A percentile compares a stretch with the other conserved stretches of the same genome.
Evolutionary conservation across 2,329 filamentous ascomycete species (phyloP).

Genomic region (Seiridium cupressi): DNA sequence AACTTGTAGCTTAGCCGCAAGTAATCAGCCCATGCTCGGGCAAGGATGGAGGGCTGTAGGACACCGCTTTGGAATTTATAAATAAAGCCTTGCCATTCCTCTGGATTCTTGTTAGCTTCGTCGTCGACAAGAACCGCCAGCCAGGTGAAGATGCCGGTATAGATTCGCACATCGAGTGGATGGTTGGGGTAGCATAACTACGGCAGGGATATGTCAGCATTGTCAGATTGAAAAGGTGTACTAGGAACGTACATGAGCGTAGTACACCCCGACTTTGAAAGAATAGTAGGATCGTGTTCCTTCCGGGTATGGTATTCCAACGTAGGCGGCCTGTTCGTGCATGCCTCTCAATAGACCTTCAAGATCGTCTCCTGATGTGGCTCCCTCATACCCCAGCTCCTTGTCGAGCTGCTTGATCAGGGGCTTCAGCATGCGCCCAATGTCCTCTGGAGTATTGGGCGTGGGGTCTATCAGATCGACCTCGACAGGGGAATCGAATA

Average conservation of each 20-base stretch:
- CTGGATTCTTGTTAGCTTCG: constrained; percentile 14
- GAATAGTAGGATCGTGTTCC: not conserved
- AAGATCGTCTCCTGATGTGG: not conserved
- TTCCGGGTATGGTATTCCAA: not conserved
- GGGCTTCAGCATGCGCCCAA: not conserved
- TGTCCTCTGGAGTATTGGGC: not conserved
- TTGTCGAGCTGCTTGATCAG: not conserved
- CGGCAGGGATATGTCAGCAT: not conserved
- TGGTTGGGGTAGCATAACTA: not conserved
- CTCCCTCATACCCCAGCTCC: not conserved
- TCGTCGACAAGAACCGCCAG: constrained; percentile 28
- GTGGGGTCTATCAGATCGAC: not conserved
- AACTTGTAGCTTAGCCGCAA: constrained; percentile 18
- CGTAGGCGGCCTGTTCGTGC: not conserved
- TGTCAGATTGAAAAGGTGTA: not conserved
- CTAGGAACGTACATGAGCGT: not conserved
- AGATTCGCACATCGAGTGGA: constrained; percentile 22
- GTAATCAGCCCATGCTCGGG: constrained; percentile 20
- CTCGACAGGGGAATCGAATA: not conserved
- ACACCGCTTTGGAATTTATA: constrained; percentile 18
- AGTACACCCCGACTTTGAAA: not conserved
- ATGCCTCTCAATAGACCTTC: not conserved
- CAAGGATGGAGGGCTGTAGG: constrained; percentile 16
- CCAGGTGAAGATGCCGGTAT: constrained; percentile 29
- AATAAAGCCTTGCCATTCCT: constrained; percentile 21